Percentiles rank a stretch among this genome's conserved stretches.
phyloP scores from a whole-genome alignment of 441 rosid species.

The Breynia disticha region DNA sequence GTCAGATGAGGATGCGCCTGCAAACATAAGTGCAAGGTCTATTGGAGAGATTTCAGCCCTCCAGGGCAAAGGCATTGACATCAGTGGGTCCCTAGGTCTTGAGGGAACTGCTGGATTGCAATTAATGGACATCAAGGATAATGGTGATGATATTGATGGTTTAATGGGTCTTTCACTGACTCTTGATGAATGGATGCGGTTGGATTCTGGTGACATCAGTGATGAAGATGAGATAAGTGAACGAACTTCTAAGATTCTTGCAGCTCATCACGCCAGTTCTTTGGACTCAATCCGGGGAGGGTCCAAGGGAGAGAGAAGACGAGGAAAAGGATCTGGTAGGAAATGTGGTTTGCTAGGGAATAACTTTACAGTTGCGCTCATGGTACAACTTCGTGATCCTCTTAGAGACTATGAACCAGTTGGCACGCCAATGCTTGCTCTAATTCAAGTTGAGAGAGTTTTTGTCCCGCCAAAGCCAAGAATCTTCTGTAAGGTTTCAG shows the following conservation, averaged over 20 bases:
- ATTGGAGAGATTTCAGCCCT: conserved; percentile 61
- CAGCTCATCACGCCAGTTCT: conserved; percentile 85
- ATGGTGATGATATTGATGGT: conserved; percentile 51
- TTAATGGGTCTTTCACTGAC: conserved; percentile 85
- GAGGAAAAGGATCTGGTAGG: conserved; percentile 47
- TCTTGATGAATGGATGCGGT: conserved; percentile 87
- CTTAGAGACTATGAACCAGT: conserved; percentile 77
- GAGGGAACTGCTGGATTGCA: conserved; percentile 89
- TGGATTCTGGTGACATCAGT: conserved; percentile 79
- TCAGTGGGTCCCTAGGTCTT: conserved; percentile 52
- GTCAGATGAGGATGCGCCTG: conserved; percentile 62
- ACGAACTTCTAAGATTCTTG: conserved; percentile 70
- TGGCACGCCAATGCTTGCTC: conserved; percentile 93
- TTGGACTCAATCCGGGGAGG: conserved; percentile 57
- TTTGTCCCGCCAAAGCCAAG: conserved; percentile 80
- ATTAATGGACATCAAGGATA: conserved; percentile 54
- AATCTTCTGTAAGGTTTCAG: conserved; percentile 57
- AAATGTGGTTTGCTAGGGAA: conserved; percentile 80
- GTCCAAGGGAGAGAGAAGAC: conserved; percentile 55
- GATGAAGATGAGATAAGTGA: conserved; percentile 73
- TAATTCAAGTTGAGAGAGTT: conserved; percentile 89
- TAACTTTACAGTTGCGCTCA: conserved; percentile 77
- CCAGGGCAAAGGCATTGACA: conserved; percentile 47
- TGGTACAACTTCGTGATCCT: conserved; percentile 91
- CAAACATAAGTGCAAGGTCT: conserved; percentile 54